Evolutionary conservation across 2,329 filamentous ascomycete genomes (phyloP).

Genomic region (Calonectria pteridis): DNA sequence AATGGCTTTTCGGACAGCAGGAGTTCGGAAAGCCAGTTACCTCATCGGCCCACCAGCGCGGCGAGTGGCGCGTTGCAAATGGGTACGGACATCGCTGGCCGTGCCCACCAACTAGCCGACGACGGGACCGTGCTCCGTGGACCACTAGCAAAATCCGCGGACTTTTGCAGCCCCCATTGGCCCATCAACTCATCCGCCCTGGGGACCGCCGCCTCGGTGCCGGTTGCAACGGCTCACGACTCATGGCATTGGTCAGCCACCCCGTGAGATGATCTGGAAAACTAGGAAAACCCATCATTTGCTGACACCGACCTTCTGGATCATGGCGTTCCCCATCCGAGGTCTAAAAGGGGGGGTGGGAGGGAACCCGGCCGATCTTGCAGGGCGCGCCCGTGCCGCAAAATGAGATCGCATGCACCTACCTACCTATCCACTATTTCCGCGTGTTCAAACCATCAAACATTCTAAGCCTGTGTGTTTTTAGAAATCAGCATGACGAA

Average conservation of each 20-base stretch:
- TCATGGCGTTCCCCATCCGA: background rate
- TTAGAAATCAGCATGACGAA: background rate
- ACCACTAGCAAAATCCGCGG: background rate
- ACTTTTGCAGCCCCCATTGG: background rate
- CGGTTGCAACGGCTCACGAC: background rate
- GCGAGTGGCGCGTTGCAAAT: background rate
- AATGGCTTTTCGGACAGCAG: background rate
- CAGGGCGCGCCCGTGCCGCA: conserved; percentile 5
- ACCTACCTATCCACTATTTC: background rate
- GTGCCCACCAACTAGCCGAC: conserved; percentile 1
- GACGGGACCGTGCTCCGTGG: conserved; percentile 5
- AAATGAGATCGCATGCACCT: background rate
- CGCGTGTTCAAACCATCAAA: background rate
- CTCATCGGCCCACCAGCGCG: background rate
- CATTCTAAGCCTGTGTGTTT: background rate
- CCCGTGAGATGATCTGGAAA: background rate
- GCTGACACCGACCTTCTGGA: background rate
- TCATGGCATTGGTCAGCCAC: background rate
- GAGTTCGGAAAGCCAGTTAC: background rate
- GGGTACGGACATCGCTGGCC: background rate
- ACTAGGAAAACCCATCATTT: background rate
- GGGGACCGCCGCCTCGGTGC: conserved; percentile 2
- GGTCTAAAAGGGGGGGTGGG: background rate
- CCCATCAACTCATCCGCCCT: background rate
- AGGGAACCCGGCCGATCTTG: background rate